Percentiles rank a stretch among this genome's conserved stretches.
Evolutionary conservation across 306 rosid species (phyloP).

Genomic region (Rubus parviflorus): DNA sequence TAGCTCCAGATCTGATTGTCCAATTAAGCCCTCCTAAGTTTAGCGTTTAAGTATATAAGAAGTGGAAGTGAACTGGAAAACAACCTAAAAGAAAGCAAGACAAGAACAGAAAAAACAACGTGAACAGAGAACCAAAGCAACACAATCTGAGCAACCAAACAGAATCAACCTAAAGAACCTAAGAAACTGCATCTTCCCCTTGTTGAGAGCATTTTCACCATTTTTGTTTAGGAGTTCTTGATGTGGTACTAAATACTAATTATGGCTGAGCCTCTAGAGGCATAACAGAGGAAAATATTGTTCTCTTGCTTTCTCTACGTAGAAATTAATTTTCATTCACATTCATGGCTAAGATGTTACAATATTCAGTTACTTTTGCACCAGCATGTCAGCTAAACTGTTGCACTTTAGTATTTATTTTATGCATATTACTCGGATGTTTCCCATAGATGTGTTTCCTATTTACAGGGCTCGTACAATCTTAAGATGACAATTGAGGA

Average conservation of each 20-base stretch:
- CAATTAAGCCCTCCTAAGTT: background rate
- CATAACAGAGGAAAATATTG: background rate
- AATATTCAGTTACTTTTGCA: background rate
- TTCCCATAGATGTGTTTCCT: constrained; percentile 1
- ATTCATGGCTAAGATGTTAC: background rate
- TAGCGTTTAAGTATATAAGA: background rate
- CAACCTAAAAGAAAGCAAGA: background rate
- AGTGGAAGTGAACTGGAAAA: background rate
- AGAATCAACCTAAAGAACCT: background rate
- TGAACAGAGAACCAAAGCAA: background rate
- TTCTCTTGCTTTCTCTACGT: background rate
- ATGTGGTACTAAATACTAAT: background rate
- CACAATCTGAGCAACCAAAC: background rate
- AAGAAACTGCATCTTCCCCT: background rate
- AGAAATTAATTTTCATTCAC: background rate
- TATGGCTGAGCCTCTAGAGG: background rate
- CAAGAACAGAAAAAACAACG: background rate
- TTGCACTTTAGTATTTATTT: background rate
- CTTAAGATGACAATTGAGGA: constrained; percentile 58
- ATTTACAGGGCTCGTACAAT: constrained; percentile 59
- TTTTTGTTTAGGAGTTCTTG: background rate
- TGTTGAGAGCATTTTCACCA: background rate
- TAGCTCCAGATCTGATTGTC: background rate
- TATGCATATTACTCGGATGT: background rate
- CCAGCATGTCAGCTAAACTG: background rate